Evolutionary conservation across 1,139 yeast genomes (phyloP).

Genomic region (Arxiozyma slooffiae): DNA sequence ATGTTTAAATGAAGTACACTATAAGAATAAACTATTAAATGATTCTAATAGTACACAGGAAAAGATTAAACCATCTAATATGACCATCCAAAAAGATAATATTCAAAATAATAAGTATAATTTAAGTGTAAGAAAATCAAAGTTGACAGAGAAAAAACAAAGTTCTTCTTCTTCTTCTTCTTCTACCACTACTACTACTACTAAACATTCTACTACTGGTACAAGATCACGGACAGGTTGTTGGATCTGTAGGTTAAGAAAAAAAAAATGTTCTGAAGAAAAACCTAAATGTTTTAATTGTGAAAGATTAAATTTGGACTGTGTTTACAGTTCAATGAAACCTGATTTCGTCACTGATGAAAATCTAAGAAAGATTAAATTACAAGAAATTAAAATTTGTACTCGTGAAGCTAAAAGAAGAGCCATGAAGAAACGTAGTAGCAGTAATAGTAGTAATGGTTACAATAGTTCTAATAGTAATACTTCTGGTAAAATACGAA

Average conservation of each 20-base stretch:
- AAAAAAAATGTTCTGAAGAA: constrained; percentile 57
- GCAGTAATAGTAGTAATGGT: background rate
- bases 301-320: constrained; percentile 39
- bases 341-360: constrained; percentile 49
- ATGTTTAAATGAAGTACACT: background rate
- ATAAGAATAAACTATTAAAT: background rate
- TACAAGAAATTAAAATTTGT: constrained; percentile 40
- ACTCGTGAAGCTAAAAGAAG: constrained; percentile 30
- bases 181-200: background rate
- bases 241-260: constrained; percentile 60
- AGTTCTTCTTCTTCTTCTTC: background rate
- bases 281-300: constrained; percentile 50
- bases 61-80: background rate
- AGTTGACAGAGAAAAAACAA: background rate
- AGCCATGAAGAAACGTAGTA: constrained; percentile 25
- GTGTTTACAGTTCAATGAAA: constrained; percentile 39
- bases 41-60: background rate
- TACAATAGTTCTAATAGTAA: background rate
- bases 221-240: constrained; percentile 52
- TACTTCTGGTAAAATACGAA: background rate
- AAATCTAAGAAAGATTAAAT: constrained; percentile 35
- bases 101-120: background rate
- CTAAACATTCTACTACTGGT: constrained; percentile 9
- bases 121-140: background rate
- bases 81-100: background rate